A percentile compares a stretch with the other conserved stretches of the same genome.
These are phyloP conservation scores for Ascochyta clinopodiicola DNA, from an alignment of 2,329 filamentous ascomycete genomes.

Conservation along the genomic window DNA sequence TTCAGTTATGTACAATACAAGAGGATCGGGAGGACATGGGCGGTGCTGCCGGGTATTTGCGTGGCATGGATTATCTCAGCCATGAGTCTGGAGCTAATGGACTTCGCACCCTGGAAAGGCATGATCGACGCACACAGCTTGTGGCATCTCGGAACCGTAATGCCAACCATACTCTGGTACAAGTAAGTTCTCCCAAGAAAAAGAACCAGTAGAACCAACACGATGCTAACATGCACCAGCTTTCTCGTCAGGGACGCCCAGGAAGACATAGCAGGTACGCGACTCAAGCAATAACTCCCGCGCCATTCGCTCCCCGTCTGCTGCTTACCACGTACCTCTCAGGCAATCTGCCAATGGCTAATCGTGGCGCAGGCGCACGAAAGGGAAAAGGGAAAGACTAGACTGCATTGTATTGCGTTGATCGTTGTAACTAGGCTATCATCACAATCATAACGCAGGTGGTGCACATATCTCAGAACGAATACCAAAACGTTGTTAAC, in stretches of 20 bases:
- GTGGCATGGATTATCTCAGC: slow-evolving; percentile 90
- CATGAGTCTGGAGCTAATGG: slow-evolving; percentile 94
- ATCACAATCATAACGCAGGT: no score
- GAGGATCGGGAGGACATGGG: slow-evolving; percentile 76
- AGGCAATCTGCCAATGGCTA: slow-evolving; percentile 32
- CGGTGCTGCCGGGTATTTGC: slow-evolving; percentile 86
- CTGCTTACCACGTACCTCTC: slow-evolving; percentile 30
- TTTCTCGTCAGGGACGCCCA: slow-evolving; percentile 86
- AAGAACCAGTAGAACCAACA: background rate
- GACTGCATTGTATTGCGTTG: background rate
- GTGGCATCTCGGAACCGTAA: slow-evolving; percentile 94
- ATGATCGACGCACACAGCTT: slow-evolving; percentile 91
- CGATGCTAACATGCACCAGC: slow-evolving; percentile 55
- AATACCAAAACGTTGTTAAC: no score
- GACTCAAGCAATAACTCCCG: slow-evolving; percentile 68
- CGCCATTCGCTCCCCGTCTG: background rate
- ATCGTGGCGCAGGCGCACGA: slow-evolving; percentile 24
- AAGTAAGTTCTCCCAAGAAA: slow-evolving; percentile 69
- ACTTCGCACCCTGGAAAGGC: slow-evolving; percentile 85
- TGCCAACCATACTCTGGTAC: slow-evolving; percentile 89
- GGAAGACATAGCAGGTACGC: slow-evolving; percentile 76
- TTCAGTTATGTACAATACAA: slow-evolving; percentile 80
- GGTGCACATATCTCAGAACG: no score
- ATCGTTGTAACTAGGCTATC: background rate
- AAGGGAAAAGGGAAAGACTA: slow-evolving; percentile 17